Evolutionary conservation across 2,329 filamentous ascomycete genomes (phyloP), one percentile per base, ranked within the genome.

Genomic region (Calonectria montana): DNA sequence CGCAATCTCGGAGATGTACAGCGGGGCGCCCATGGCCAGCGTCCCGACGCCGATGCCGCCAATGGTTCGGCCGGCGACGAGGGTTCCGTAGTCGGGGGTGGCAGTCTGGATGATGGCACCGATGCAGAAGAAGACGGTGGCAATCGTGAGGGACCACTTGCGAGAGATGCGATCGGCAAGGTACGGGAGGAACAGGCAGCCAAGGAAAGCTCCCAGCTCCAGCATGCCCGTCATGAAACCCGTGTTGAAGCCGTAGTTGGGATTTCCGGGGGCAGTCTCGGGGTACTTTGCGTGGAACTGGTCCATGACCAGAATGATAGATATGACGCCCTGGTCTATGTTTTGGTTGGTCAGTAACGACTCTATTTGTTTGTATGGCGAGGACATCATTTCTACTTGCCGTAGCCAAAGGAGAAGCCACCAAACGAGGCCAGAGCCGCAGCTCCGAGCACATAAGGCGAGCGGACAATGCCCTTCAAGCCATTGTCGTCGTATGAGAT

Each of bases 151-250:
- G 0, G 84, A 83, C 77, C 83, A 83, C 73, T 87, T 87, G 1
- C 86, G 79, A 2, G 84, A 86, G 61, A 84, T 81, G 62, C 77
- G 81, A 69, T 87, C 86, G 12, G 82, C 82, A 6, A 86, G 78
- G 70, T 79, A 83, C 9, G 82, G 81, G 43, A 82, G 75, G 66
- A 80, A 79, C 27, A 81, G 43, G 37, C 81, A 83, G 15, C 82
- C 81, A 2, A 86, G 25, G 43, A 86, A 82, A 25, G 83, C 83
- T 6, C 83, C 85, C 2, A 86, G 79, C 70, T 83, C 80, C 21
- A 86, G 79, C 82, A 86, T 86, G 7, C 81, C 84, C 2, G 84
- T 86, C 80, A 86, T 83, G 63, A 86, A 78, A 4, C 85, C 82
- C 23, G 66, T 64, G 53, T 74, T 72, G 72, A 74, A 75, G 16